Base-by-base conservation (phyloP, 148 eudicot genomes). In the Rheum nobile region DNA sequence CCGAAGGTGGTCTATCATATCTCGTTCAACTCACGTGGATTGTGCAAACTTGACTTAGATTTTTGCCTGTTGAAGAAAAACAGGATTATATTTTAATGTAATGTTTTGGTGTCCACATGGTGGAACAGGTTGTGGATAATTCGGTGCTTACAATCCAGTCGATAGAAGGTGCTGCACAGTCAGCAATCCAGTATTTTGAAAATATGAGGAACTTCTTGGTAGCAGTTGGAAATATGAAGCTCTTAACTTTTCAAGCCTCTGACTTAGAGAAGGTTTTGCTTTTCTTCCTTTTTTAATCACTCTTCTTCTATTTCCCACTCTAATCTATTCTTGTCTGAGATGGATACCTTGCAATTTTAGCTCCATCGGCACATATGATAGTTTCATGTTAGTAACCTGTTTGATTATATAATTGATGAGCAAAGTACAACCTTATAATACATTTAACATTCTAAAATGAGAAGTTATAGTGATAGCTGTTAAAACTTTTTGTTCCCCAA, bases 101-200 rank as follows among this genome's bases (percentile, higher is more conserved):
- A 54, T 0, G 29, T 22, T 0, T 61, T 28, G 9, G 37, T 61
- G 21, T 65, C 22, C 8, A 32, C 6, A 5, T 65, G 9, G 21
- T 8, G 70, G 41, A 41, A 73, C 71, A 93, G 98, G 98, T 94
- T 78, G 98, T 94, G 82, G 98, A 91, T 63, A 94, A 84, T 82
- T 91, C 89, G 31, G 86, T 88, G 19, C 80, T 82, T 17, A 88
- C 90, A 38, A 75, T 88, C 46, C 88, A 85, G 79, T 83, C 86
- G 0, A 75, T 84, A 14, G 98, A 93, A 61, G 97, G 92, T 46
- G 95, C 97, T 16, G 98, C 98, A 0, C 98, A 94, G 61, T 91
- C 96, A 71, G 98, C 96, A 9, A 91, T 94, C 81, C 98, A 94
- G 82, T 94, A 94, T 79, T 94, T 94, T 41, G 98, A 94, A 86